Base-by-base conservation (phyloP, 352 stramenopile genomes). In the Phytophthora nicotianae region DNA sequence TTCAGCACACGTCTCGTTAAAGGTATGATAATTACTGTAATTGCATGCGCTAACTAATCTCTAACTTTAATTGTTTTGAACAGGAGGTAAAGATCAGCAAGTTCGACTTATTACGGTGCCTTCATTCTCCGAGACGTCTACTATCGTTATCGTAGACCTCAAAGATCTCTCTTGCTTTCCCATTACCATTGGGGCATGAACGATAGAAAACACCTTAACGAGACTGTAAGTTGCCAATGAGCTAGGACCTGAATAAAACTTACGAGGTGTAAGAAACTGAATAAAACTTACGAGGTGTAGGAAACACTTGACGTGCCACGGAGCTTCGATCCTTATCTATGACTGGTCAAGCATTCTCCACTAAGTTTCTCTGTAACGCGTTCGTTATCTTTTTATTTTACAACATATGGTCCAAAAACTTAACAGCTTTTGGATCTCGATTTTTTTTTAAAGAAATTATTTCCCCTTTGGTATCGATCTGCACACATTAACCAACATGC, bases 61-160 rank as follows among this genome's bases (percentile, higher is more conserved):
- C 50, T 67, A 45, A 67, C 57, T 1, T 14, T 19, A 16, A 24
- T 62, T 27, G 32, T 50, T 67, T 52, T 16, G 20, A 48, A 33
- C 58, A 83, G 66, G 77, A 50, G 26, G 62, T 24, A 81, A 76
- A 24, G 71, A 63, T 16, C 72, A 85, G 47, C 51, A 61, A 27
- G 89, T 89, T 51, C 77, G 90, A 20, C 55, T 99, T 23, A 70
- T 99, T n/a, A 90, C 80, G 23, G 79, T 98, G 53, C 96, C 96
- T 11, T 88, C 77, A 0, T 99, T 98, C 72, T 74, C 75, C 9
- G 68, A 89, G 48, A 97, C 93, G 19, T 85, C 84, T 47, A 89
- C 91, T 23, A 89, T 96, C 33, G 94, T 98, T 32, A 72, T 98
- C 47, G 79, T 98, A 16, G 95, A 98, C 67, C 69, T 98, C 14